Evolutionary conservation across 371 early-diverging fungal genomes (phyloP), one percentile per base, ranked within the genome.

Genomic region (Rhizopus delemar): DNA sequence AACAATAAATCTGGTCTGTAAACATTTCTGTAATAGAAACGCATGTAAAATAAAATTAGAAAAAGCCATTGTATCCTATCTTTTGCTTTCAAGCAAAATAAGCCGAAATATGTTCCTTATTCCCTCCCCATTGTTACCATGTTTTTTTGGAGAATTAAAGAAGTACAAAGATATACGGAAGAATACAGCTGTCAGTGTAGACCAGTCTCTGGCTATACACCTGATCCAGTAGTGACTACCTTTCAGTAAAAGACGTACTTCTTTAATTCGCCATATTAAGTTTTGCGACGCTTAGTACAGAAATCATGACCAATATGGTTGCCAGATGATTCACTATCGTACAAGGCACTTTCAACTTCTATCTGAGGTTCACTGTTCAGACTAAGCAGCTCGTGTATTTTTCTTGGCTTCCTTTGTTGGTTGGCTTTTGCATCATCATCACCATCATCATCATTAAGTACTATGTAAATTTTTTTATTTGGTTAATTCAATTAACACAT

Each of bases 311-410:
- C 39, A 38, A 8, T 38, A 38, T 22, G 22, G 22, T 49, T 49
- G 49, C 28, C 31, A 2, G 28, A 8, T 39, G 39, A 39, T 39
- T 39, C 39, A 12, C 39, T 22, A 22, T 22, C 22, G 22, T 22
- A 22, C 22, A 22, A 22, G 22, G 49, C 29, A 49, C 49, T 31
- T 5, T 35, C 22, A 28, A 49, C 35, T n/a, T 41, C 16, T 33
- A 28, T 15, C 11, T 15, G 54, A 28, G 8, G 11, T 8, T 54
- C 59, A 15, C 5, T 29, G n/a, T 36, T 45, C 15, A 51, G 33
- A 31, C 36, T 53, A 34, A 59, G 46, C 7, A 59, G 32, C 41
- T 66, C 66, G 46, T 66, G 58, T 29, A 66, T 59, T 38, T 66
- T 66, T 29, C 56, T 53, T 11, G 62, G 67, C 32, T 66, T 61